These are phyloP conservation scores for Pseudogymnoascus destructans DNA, from an alignment of 2,329 filamentous ascomycete genomes.

Conservation along the genomic window DNA sequence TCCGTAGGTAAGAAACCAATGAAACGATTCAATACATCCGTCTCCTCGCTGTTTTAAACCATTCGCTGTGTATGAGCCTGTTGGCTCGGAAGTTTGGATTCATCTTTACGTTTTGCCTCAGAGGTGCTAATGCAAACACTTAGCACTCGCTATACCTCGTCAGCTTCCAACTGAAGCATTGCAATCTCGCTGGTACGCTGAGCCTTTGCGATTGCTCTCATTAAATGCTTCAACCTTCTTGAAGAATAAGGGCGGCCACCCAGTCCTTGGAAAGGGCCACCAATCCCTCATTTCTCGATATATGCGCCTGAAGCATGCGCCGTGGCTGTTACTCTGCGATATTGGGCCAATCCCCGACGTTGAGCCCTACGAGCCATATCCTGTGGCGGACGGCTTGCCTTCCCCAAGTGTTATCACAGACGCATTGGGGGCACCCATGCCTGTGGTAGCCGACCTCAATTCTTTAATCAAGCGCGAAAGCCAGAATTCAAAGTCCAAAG, in stretches of 20 bases:
- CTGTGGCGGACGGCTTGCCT: constrained; percentile 24
- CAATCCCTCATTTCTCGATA: constrained; percentile 48
- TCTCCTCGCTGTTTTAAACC: background rate
- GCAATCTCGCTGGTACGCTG: constrained; percentile 55
- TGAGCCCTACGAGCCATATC: constrained; percentile 21
- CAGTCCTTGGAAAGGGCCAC: constrained; percentile 47
- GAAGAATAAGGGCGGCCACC: constrained; percentile 46
- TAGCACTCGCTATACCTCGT: constrained; percentile 40
- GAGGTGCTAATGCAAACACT: constrained; percentile 5
- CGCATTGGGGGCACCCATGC: constrained; percentile 18
- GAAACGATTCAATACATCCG: constrained; percentile 17
- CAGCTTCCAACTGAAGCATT: constrained; percentile 46
- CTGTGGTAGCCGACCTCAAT: constrained; percentile 20
- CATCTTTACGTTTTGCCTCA: background rate
- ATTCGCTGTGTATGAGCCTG: background rate
- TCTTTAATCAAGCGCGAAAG: constrained; percentile 17
- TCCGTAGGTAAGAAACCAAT: constrained; percentile 59
- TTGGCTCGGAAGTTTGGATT: background rate
- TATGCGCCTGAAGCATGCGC: constrained; percentile 49
- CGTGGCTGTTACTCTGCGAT: constrained; percentile 52
- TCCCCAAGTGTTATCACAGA: constrained; percentile 32
- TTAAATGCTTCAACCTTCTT: constrained; percentile 43
- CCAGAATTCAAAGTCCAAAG: constrained; percentile 24
- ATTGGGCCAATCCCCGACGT: constrained; percentile 37
- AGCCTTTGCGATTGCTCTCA: constrained; percentile 51